Conservation (phyloP, 768 basidiomycete genomes). For the Arthromyces matolae region DNA sequence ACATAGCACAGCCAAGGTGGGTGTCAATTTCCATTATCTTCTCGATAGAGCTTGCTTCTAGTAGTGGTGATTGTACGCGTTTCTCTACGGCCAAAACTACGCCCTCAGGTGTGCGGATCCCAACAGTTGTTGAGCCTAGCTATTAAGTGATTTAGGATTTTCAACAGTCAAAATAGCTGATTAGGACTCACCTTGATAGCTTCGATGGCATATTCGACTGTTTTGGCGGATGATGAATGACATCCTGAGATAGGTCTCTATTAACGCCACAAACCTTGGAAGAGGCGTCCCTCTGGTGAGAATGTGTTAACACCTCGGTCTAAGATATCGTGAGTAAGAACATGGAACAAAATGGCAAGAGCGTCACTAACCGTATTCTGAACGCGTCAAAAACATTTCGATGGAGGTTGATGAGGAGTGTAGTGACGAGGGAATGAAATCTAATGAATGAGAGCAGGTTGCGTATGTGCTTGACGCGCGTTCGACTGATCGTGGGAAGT, state of each 20-base stretch:
- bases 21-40: conserved; percentile 99
- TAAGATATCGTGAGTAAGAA: conserved; percentile 23
- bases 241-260: conserved; percentile 1
- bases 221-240: conserved; percentile 12
- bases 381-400: conserved; percentile 89
- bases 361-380: conserved; percentile 76
- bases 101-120: conserved; percentile 86
- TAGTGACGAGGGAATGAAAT: conserved; percentile 21
- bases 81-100: conserved; percentile 96
- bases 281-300: conserved; percentile 96
- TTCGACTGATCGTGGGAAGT: conserved; percentile 39
- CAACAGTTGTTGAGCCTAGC: conserved; percentile 98
- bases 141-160: conserved; percentile 29
- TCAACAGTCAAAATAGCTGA: not conserved
- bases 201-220: conserved; percentile 98
- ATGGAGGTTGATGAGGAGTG: conserved; percentile 11
- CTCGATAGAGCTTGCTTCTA: conserved; percentile 94
- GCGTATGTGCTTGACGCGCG: conserved; percentile 45
- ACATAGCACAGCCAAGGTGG: conserved; percentile 98
- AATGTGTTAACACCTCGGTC: conserved; percentile 99
- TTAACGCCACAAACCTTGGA: conserved; percentile 70
- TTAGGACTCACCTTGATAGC: conserved; percentile 83
- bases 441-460: conserved; percentile 23
- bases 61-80: conserved; percentile 93
- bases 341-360: conserved; percentile 2